phyloP scores from a whole-genome alignment of 2,329 filamentous ascomycete species.

The Colletotrichum cereale region DNA sequence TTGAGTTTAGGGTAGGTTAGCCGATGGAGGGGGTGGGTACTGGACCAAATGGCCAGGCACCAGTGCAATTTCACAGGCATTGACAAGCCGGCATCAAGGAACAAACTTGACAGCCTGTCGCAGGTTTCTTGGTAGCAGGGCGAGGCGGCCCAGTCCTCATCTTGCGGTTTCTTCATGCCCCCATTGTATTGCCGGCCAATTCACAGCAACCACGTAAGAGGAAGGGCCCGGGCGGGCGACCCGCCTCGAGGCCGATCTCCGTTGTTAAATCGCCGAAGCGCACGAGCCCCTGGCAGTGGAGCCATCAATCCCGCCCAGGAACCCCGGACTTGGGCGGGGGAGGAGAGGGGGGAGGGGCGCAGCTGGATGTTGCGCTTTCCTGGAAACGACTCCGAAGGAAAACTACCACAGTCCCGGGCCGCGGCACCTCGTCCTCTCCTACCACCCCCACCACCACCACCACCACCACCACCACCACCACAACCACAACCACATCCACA shows the following conservation, averaged over 20 bases:
- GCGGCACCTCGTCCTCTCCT: neutral
- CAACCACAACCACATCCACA: neutral
- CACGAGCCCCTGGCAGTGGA: neutral
- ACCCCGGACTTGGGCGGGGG: constrained; percentile 1
- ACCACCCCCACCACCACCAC: neutral
- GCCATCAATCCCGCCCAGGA: constrained; percentile 1
- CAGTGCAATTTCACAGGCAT: neutral
- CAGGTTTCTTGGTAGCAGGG: neutral
- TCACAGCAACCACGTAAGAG: neutral
- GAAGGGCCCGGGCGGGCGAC: neutral
- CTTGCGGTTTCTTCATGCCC: neutral
- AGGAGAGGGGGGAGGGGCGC: neutral
- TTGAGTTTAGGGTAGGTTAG: neutral
- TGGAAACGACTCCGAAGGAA: neutral
- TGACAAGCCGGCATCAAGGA: neutral
- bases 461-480: neutral
- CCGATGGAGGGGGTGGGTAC: neutral
- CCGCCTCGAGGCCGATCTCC: neutral
- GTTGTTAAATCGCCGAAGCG: neutral
- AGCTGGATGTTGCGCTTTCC: neutral
- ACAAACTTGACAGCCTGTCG: neutral
- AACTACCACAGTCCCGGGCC: neutral
- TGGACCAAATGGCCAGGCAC: neutral
- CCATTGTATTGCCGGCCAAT: neutral
- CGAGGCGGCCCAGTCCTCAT: neutral